Evolutionary conservation across 2,329 filamentous ascomycete genomes (phyloP), one percentile per base, ranked within the genome.

Genomic region (Coleophoma crateriformis): DNA sequence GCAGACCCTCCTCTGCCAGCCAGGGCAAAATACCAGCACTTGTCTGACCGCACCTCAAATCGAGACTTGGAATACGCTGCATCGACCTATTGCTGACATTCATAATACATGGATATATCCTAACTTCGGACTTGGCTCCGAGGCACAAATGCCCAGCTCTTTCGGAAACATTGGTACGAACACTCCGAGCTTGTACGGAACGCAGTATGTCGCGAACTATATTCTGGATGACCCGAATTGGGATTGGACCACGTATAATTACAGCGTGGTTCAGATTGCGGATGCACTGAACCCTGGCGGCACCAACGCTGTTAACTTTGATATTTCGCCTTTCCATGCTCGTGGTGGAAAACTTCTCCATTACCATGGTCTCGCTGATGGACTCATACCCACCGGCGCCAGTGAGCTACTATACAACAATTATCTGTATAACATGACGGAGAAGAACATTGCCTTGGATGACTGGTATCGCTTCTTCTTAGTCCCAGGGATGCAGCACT

Each of bases 21-120:
- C 34, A 55, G 65, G 52, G 47, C 55, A 56, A 14, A 58, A 67
- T 50, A 50, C 60, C 10, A 60, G 60, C 12, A 58, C 62, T 11
- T 77, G 75, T 51, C 61, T 79, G 11, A 77, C 65, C 3, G 55
- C 58, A 3, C 60, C 64, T 4, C 75, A 79, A 53, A 61, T 76
- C 38, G 64, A 53, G 12, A 72, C 68, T 17, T 53, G 75, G 7
- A 60, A 69, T 50, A 61, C 69, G 34, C 65, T 75, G 45, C 72
- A 72, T 55, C 50, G 48, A 52, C 42, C 55, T 17, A 38, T 38
- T 38, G 11, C 14, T 12, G 35, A 38, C 19, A 19, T 19, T 19
- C 19, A 19, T 19, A 19, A 19, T 19, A 19, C 19, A 3, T 19
- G 19, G 19, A 19, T 19, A 19, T 19, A 19, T 19, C 51, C 53